These are phyloP conservation scores for Aureococcus anophagefferens DNA, from an alignment of 108 stramenopile genomes.

Conservation along the genomic window DNA sequence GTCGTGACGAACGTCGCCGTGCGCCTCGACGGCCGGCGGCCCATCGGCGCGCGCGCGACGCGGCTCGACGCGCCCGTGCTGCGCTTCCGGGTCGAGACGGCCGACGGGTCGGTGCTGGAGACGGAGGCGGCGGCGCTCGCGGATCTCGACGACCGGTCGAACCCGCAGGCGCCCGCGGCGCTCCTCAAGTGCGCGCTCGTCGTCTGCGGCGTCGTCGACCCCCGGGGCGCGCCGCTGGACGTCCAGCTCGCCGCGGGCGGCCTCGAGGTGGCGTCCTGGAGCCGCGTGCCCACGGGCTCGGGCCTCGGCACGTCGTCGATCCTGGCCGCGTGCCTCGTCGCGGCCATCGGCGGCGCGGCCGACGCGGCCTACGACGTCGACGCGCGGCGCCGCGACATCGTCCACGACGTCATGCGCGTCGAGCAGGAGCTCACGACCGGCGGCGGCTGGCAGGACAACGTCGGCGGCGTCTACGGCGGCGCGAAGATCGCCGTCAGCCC, in stretches of 20 bases:
- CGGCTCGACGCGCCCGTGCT: background rate
- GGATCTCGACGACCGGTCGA: background rate
- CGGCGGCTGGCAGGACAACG: conserved; percentile 83
- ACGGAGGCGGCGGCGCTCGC: background rate
- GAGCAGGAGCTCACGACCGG: conserved; percentile 70
- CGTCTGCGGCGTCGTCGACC: conserved; percentile 9
- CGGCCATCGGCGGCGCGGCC: conserved; percentile 39
- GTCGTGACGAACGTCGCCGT: conserved; percentile 61
- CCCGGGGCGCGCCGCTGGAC: background rate
- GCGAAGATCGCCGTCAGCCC: conserved; percentile 13
- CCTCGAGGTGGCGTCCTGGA: conserved; percentile 53
- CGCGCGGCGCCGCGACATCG: conserved; percentile 8
- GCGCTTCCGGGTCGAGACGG: background rate
- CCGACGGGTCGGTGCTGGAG: background rate
- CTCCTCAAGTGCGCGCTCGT: conserved; percentile 56
- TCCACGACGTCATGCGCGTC: conserved; percentile 50
- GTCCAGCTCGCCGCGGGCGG: conserved; percentile 13
- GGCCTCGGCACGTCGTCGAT: conserved; percentile 75
- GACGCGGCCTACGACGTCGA: too few species aligned
- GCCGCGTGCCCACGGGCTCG: conserved; percentile 61
- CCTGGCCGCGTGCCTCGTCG: conserved; percentile 58
- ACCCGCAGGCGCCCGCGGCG: conserved; percentile 53
- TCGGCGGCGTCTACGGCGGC: conserved; percentile 42
- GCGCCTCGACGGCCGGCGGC: conserved; percentile 41
- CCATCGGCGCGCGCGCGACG: conserved; percentile 21